Conservation (phyloP, 2,329 filamentous ascomycete genomes). For the Leptoxyphium fumago region DNA sequence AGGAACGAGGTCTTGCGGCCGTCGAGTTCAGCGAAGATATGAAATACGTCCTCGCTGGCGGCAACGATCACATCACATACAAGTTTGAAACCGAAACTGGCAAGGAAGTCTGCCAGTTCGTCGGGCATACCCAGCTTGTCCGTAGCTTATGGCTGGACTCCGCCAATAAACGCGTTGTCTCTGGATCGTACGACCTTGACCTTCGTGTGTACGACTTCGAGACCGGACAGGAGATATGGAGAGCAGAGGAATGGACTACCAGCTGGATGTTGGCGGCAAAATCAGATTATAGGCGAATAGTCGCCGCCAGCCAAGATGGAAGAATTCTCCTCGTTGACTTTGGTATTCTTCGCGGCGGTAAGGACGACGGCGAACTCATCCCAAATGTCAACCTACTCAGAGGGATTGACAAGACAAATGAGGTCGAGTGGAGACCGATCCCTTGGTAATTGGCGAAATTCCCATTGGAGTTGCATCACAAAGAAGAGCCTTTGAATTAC, state of each 20-base stretch:
- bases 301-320: conserved; percentile 87
- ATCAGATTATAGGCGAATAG: conserved; percentile 85
- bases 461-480: too few relatives aligned
- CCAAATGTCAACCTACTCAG: conserved; percentile 36
- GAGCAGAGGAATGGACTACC: conserved; percentile 87
- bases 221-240: conserved; percentile 60
- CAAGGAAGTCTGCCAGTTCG: conserved; percentile 64
- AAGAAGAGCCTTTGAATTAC: too few relatives aligned
- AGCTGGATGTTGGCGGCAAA: conserved; percentile 96
- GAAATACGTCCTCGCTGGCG: conserved; percentile 82
- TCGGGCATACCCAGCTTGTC: conserved; percentile 73
- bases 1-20: conserved; percentile 87
- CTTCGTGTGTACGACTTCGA: conserved; percentile 89
- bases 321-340: conserved; percentile 92
- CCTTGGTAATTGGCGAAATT: background rate
- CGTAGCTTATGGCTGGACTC: conserved; percentile 84
- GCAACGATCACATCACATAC: conserved; percentile 89
- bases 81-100: conserved; percentile 92
- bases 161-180: conserved; percentile 71
- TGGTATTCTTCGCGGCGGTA: conserved; percentile 30
- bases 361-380: conserved; percentile 28
- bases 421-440: background rate
- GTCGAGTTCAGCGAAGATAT: conserved; percentile 93
- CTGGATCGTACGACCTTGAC: conserved; percentile 86
- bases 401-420: background rate